Conservation (phyloP, 352 stramenopile species). For the Phytophthora megakarya region DNA sequence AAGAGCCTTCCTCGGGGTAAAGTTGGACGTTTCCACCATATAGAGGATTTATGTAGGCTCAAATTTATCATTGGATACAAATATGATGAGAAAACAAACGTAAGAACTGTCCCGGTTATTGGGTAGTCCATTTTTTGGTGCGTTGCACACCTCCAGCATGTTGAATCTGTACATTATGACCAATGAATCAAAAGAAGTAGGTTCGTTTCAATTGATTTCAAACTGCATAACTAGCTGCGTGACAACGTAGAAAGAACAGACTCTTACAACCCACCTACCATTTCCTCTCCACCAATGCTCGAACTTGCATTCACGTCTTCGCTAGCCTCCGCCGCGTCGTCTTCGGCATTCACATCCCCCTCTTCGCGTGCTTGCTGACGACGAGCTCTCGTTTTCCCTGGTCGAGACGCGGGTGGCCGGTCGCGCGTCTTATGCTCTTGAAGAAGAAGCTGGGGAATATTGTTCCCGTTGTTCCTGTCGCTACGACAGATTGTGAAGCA, state of each 20-base stretch:
- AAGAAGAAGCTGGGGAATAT: background rate
- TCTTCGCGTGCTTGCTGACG: background rate
- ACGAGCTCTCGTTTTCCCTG: background rate
- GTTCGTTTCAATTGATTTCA: background rate
- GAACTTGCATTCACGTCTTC: background rate
- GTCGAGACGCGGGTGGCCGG: background rate
- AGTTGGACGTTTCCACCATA: conserved; percentile 14
- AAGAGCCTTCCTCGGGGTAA: background rate
- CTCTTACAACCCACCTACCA: background rate
- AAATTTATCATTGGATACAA: background rate
- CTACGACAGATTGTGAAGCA: background rate
- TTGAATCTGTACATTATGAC: background rate
- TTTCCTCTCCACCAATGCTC: background rate
- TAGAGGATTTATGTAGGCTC: background rate
- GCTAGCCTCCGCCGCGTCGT: background rate
- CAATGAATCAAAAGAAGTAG: conserved; percentile 1
- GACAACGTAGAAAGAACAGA: background rate
- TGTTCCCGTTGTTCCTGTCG: background rate
- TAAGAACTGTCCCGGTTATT: conserved; percentile 1
- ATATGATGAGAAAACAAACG: conserved; percentile 5
- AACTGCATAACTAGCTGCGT: background rate
- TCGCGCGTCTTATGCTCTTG: background rate
- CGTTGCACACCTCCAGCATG: conserved; percentile 9
- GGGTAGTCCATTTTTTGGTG: background rate
- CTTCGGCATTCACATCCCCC: too few relatives aligned